A percentile compares a stretch with the other conserved stretches of the same genome.
Conservation (phyloP, 1,139 yeast species). For the Sugiyamaella castrensis region DNA sequence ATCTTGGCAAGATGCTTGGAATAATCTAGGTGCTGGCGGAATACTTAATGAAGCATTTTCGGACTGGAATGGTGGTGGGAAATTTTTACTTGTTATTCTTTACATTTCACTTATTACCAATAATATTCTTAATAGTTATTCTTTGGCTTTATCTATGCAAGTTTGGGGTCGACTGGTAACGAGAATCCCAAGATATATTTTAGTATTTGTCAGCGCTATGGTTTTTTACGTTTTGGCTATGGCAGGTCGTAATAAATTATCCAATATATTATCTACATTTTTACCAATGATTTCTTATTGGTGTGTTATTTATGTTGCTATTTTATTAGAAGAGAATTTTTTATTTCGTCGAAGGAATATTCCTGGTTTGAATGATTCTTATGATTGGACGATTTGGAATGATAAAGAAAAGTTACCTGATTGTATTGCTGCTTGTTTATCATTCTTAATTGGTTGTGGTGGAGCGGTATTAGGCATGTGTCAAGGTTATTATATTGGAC, state of each 20-base stretch:
- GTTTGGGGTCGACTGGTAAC: slow-evolving; percentile 61
- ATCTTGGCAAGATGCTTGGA: slow-evolving; percentile 59
- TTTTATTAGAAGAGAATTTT: slow-evolving; percentile 69
- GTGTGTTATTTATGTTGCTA: slow-evolving; percentile 77
- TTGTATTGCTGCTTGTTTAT: slow-evolving; percentile 60
- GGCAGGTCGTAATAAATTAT: slow-evolving; percentile 74
- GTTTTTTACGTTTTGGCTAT: slow-evolving; percentile 53
- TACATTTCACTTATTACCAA: slow-evolving; percentile 76
- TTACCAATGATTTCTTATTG: slow-evolving; percentile 94
- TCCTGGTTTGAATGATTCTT: slow-evolving; percentile 27
- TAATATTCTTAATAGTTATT: slow-evolving; percentile 76
- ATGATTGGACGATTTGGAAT: slow-evolving; percentile 64
- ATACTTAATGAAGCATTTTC: slow-evolving; percentile 62
- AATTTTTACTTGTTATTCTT: slow-evolving; percentile 64
- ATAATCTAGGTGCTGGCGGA: slow-evolving; percentile 71
- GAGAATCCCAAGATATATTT: slow-evolving; percentile 72
- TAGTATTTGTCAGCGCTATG: slow-evolving; percentile 65
- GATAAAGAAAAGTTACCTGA: slow-evolving; percentile 52
- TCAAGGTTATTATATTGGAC: slow-evolving; percentile 74
- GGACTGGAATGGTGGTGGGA: slow-evolving; percentile 79
- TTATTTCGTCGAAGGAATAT: slow-evolving; percentile 61
- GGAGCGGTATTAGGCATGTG: slow-evolving; percentile 85
- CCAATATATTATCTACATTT: slow-evolving; percentile 78
- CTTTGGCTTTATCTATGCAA: slow-evolving; percentile 79
- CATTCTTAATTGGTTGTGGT: slow-evolving; percentile 62